Evolutionary conservation across 108 stramenopile species (phyloP), one percentile per base, ranked within the genome.

Genomic region (Heterococcus sp.): DNA sequence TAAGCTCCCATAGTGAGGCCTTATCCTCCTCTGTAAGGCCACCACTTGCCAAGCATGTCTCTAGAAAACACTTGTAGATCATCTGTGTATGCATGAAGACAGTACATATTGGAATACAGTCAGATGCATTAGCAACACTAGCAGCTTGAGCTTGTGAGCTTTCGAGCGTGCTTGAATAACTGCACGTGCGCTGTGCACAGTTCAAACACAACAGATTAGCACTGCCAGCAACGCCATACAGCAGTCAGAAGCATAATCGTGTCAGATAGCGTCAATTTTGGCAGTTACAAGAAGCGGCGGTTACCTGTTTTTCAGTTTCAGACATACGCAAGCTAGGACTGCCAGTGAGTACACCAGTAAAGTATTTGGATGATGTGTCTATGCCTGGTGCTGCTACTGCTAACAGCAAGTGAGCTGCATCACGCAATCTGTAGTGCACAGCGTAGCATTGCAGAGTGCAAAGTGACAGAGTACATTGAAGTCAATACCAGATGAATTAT

Each of bases 11-110:
- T 2, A 78, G 71, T 14, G 35, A 11, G 3, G 34, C 76, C 76
- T 77, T 77, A 35, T 78, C 76, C 36, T 78, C 69, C 27, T 78
- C 77, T 35, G 70, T 70, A 34, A 78, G 77, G 37, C 58, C 70
- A 69, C 38, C 35, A 63, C 65, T 70, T 8, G 33, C 26, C 32
- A 78, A 63, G 29, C 64, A 39, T 3, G 14, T 28, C 27, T 67
- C 66, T 3, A 71, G 28, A 2, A 69, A 69, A 0, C 39, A 31
- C 2, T 70, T 69, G 46, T 35, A 71, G 2, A 78, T 78, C 5
- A 63, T 35, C 3, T 58, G 21, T 58, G 21, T 58, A 21, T 14
- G n/a, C n/a, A n/a, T n/a, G n/a, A n/a, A n/a, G n/a, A n/a, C n/a
- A n/a, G n/a, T n/a, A n/a, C n/a, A n/a, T n/a, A n/a, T n/a, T n/a